Evolutionary conservation across 2,329 filamentous ascomycete species (phyloP).

Genomic region (Botryotinia globosa): DNA sequence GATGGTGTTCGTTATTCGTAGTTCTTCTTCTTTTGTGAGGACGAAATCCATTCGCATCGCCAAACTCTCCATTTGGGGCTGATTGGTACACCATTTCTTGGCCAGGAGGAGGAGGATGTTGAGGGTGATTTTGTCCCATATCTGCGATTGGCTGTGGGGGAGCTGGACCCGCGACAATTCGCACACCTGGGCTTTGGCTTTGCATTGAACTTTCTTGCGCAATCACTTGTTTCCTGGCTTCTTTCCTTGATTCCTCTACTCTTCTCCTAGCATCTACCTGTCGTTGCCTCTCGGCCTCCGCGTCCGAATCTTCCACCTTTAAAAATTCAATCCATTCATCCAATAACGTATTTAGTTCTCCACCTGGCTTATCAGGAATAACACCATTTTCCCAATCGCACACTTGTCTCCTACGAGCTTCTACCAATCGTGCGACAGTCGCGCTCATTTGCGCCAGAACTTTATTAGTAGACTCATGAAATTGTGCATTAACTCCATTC

Average conservation of each 20-base stretch:
- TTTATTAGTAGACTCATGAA: slow-evolving; percentile 37
- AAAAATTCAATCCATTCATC: slow-evolving; percentile 39
- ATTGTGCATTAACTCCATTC: slow-evolving; percentile 35
- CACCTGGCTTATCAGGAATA: slow-evolving; percentile 35
- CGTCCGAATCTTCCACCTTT: slow-evolving; percentile 37
- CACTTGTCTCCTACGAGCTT: slow-evolving; percentile 35
- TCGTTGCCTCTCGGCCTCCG: slow-evolving; percentile 37
- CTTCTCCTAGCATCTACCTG: slow-evolving; percentile 37
- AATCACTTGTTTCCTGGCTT: slow-evolving; percentile 36
- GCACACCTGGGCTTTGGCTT: slow-evolving; percentile 27
- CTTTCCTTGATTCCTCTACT: slow-evolving; percentile 37
- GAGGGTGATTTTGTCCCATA: slow-evolving; percentile 23
- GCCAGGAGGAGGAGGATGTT: slow-evolving; percentile 1
- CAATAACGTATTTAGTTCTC: slow-evolving; percentile 36
- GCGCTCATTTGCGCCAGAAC: slow-evolving; percentile 39
- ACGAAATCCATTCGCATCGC: slow-evolving; percentile 33
- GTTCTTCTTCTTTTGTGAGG: slow-evolving; percentile 35
- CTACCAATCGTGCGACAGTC: slow-evolving; percentile 37
- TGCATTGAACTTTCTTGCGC: slow-evolving; percentile 31
- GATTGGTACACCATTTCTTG: slow-evolving; percentile 29
- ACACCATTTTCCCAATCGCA: slow-evolving; percentile 38
- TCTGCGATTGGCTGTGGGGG: slow-evolving; percentile 23
- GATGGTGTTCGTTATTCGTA: slow-evolving; percentile 31
- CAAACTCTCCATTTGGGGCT: slow-evolving; percentile 21
- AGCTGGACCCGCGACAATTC: slow-evolving; percentile 25